These are phyloP conservation scores for Coprinopsis cinerea DNA, from an alignment of 768 basidiomycete genomes.

Conservation along the genomic window DNA sequence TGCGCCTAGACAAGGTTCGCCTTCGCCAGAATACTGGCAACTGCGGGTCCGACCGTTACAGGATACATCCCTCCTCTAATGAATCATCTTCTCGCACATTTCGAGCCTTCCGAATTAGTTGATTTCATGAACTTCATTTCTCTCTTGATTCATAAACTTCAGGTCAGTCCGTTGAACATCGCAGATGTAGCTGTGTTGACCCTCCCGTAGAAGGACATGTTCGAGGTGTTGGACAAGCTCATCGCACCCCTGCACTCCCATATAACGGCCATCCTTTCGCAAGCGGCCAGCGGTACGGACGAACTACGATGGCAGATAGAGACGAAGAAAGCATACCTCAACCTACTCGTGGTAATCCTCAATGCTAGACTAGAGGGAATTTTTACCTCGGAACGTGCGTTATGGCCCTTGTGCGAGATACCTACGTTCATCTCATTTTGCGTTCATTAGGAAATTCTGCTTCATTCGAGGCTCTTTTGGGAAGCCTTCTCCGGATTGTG, in stretches of 20 bases:
- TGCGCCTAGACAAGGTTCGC: constrained; percentile 75
- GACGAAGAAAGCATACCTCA: constrained; percentile 86
- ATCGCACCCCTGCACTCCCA: constrained; percentile 82
- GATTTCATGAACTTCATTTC: constrained; percentile 97
- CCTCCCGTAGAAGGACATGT: constrained; percentile 64
- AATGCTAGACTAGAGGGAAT: constrained; percentile 74
- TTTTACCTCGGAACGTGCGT: constrained; percentile 82
- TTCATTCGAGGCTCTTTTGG: constrained; percentile 74
- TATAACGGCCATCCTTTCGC: constrained; percentile 72
- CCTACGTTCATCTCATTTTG: constrained; percentile 1
- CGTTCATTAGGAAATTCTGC: constrained; percentile 30
- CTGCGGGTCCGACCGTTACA: constrained; percentile 81
- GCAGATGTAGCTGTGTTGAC: constrained; percentile 5
- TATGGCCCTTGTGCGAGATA: background rate
- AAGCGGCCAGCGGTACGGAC: constrained; percentile 82
- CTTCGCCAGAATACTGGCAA: constrained; percentile 88
- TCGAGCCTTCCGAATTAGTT: constrained; percentile 86
- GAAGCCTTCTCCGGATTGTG: constrained; percentile 65
- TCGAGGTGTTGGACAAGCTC: constrained; percentile 84
- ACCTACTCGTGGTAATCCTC: constrained; percentile 76
- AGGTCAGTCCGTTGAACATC: constrained; percentile 40
- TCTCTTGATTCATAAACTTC: constrained; percentile 83
- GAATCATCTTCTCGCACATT: constrained; percentile 83
- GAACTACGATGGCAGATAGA: constrained; percentile 72
- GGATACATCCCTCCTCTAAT: constrained; percentile 87